Evolutionary conservation across 768 basidiomycete species (phyloP).

Genomic region (Leccinum incarnatum): DNA sequence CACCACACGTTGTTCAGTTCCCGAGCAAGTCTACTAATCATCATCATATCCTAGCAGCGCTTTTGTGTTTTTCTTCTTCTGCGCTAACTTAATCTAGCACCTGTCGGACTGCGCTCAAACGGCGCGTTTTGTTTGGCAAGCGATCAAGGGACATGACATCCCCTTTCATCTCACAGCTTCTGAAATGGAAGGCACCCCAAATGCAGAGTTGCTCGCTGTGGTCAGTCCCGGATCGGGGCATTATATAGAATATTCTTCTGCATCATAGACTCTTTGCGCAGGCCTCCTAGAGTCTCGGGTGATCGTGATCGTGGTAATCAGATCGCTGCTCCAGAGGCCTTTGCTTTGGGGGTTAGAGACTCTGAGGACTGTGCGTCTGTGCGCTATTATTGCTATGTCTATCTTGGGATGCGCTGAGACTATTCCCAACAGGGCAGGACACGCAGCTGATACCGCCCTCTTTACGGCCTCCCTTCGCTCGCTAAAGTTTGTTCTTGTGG

Average conservation of each 20-base stretch:
- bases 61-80: background rate
- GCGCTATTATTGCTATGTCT: constrained; percentile 17
- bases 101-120: constrained; percentile 25
- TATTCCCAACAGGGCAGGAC: constrained; percentile 20
- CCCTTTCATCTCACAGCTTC: constrained; percentile 31
- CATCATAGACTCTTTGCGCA: constrained; percentile 15
- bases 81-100: constrained; percentile 7
- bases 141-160: constrained; percentile 33
- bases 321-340: background rate
- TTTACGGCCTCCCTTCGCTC: constrained; percentile 27
- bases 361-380: background rate
- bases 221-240: constrained; percentile 9
- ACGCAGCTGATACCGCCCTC: constrained; percentile 35
- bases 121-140: constrained; percentile 22
- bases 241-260: constrained; percentile 19
- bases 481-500: constrained; percentile 7
- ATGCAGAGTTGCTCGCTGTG: constrained; percentile 13
- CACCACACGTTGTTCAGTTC: constrained; percentile 3
- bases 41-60: too few relatives aligned
- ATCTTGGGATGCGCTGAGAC: constrained; percentile 13
- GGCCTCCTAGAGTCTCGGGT: background rate
- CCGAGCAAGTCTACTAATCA: constrained; percentile 1
- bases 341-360: constrained; percentile 1
- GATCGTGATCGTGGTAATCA: constrained; percentile 8
- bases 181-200: constrained; percentile 31